Percentiles rank a stretch among this genome's conserved stretches.
Conservation (phyloP, 257 asterid genomes). For the Mitragyna speciosa region DNA sequence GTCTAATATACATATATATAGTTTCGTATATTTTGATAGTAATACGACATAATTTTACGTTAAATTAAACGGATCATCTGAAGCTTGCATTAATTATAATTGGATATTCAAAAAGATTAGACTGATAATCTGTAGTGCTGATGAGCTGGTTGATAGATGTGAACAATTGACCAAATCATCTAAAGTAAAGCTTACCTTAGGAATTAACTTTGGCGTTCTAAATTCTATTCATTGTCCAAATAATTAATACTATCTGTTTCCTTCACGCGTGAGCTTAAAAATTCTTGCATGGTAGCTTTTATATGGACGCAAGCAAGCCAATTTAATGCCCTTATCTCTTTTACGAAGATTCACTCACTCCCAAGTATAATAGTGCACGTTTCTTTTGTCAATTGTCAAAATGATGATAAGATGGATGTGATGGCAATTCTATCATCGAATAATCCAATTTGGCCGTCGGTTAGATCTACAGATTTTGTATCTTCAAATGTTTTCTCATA, state of each 20-base stretch:
- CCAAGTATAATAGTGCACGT: background rate
- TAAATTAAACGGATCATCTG: no score
- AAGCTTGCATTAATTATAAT: no score
- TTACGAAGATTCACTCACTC: background rate
- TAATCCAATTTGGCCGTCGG: background rate
- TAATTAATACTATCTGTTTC: background rate
- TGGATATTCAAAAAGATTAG: no score
- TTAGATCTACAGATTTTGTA: background rate
- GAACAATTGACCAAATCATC: constrained; percentile 2
- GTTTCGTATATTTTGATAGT: no score
- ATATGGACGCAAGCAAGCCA: background rate
- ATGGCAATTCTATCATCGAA: background rate
- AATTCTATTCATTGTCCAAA: background rate
- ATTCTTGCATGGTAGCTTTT: background rate
- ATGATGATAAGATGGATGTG: background rate
- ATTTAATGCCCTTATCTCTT: background rate
- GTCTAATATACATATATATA: no score
- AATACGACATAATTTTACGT: no score
- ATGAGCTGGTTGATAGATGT: background rate
- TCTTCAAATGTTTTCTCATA: background rate
- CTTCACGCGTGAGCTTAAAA: background rate
- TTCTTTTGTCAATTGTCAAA: background rate
- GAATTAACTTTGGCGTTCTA: background rate
- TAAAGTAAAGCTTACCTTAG: background rate
- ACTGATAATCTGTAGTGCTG: no score